Evolutionary conservation across 805 yeast genomes (phyloP), one percentile per base, ranked within the genome.

Genomic region (Yarrowia osloensis): DNA sequence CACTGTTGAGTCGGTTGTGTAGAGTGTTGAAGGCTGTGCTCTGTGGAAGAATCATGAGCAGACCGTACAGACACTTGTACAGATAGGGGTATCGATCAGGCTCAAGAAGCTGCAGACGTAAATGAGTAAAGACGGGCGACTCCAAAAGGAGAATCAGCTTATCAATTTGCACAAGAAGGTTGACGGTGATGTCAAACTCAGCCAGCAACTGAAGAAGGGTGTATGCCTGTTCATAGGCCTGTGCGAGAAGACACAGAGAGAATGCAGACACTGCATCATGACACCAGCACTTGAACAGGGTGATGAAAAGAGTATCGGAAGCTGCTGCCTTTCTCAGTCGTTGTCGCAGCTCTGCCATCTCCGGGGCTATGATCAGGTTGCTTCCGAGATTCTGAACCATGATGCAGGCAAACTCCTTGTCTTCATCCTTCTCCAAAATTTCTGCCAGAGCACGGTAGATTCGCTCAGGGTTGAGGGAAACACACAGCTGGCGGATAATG

Each of bases 41-140:
- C 75, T 95, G 99, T 0, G 99, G 99, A 61, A 95, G 77, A 5
- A 95, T 82, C 99, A 95, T 95, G 68, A 95, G 80, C 33, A 95
- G 83, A 1, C 98, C 99, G 75, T 91, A 95, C 33, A 95, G 82
- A 65, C 97, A 90, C 74, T 91, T 91, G 81, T 88, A 90, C 37
- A 95, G 78, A 73, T 84, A 89, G 0, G 96, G 96, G 74, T 89
- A 84, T 70, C 84, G 85, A 57, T 88, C 90, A 0, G 97, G 97
- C 73, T 91, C 96, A 55, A 95, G 79, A n/a, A 95, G 79, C 76
- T 94, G 97, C 66, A 95, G 79, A 68, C 99, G 84, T 70, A 93
- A 81, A 72, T 89, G 87, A 8, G 96, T 88, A 76, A 95, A 93
- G 1, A 92, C 93, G 1, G 98, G 98, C 1, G 96, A 88, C 76